Base-by-base conservation (phyloP, 148 eudicot genomes). In the Fallopia convolvulus region DNA sequence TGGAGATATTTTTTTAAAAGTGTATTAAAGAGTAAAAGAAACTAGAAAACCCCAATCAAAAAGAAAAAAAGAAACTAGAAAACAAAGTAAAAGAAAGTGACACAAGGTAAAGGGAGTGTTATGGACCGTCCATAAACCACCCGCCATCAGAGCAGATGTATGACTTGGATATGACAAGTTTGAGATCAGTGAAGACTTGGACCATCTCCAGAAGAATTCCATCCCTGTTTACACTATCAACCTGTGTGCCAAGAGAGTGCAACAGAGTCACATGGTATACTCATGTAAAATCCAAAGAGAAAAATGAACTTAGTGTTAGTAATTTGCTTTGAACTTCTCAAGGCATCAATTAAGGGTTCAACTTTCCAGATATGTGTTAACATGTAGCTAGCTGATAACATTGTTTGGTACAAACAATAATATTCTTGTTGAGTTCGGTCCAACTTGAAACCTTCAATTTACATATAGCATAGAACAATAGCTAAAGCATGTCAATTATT, bases 101-200 rank as follows among this genome's bases (percentile, higher is more conserved):
- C 70, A 56, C 32, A 48, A 47, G 26, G 14, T n/a, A 14, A 46
- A 46, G 26, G 23, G 52, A 77, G 0, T 32, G 36, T 14, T 21
- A 89, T 91, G 76, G 66, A 94, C 98, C 98, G 78, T 94, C 96
- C 97, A 94, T 94, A 77, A 89, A 85, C 98, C 98, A 94, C 76
- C 86, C 93, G 75, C 98, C 98, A 78, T 94, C 98, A 0, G 98
- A 92, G 68, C 80, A 89, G 49, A 94, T 92, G 84, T 92, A 92
- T 8, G 98, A 89, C 80, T 90, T 92, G 78, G 93, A 87, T 76
- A 94, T 94, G 33, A 87, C 80, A 47, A 94, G 92, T 77, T 94
- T 92, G 6, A 92, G 91, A 85, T 94, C 98, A 10, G 98, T 94
- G 65, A 94, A 82, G 70, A 92, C 87, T 78, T 94, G 98, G 36